Conservation (phyloP, 306 rosid genomes). For the Cyamopsis tetragonoloba region DNA sequence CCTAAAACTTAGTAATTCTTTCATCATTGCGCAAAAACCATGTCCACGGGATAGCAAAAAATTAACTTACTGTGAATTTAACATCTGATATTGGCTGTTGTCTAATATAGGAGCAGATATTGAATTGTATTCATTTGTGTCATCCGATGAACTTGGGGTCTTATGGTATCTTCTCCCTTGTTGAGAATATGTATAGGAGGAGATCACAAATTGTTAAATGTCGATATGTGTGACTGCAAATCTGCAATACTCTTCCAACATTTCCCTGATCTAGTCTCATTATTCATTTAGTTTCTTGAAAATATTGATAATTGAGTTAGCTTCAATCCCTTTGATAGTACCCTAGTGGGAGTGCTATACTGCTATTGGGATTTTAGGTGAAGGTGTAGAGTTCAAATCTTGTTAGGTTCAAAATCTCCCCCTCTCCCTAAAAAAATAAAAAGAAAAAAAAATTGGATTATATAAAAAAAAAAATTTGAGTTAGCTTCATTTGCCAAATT, state of each 20-base stretch:
- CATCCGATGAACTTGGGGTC: constrained; percentile 1
- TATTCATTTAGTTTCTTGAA: neutral
- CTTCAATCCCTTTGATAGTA: no score
- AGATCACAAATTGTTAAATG: neutral
- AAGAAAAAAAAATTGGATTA: no score
- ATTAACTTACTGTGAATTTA: neutral
- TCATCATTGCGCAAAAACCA: no score
- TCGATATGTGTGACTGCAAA: neutral
- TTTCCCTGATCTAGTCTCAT: neutral
- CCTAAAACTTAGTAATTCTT: no score
- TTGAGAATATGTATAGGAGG: neutral
- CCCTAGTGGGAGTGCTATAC: no score
- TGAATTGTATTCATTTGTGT: neutral
- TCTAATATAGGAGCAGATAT: neutral
- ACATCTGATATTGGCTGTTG: neutral
- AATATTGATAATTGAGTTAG: neutral
- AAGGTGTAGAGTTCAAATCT: no score
- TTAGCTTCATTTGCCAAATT: neutral
- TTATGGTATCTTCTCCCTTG: neutral
- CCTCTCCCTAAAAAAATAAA: no score
- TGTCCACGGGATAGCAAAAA: no score
- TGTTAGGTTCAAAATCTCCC: no score
- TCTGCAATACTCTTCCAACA: neutral
- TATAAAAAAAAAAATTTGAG: no score
- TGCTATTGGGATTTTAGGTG: no score